Evolutionary conservation across 2,329 filamentous ascomycete genomes (phyloP), one percentile per base, ranked within the genome.

Genomic region (Coleophoma cylindrospora): DNA sequence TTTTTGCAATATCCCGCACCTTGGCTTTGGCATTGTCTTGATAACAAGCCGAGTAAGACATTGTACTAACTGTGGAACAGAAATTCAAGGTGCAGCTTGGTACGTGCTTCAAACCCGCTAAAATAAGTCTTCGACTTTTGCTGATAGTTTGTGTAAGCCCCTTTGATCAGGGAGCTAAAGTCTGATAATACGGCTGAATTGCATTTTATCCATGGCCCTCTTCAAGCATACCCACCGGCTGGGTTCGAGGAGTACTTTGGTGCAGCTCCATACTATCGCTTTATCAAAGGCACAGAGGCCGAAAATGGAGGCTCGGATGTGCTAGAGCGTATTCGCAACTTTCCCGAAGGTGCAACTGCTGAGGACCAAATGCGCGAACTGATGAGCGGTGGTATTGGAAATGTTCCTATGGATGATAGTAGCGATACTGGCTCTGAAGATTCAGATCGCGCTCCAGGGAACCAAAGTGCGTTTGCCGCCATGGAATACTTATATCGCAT

Each of bases 201-300:
- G 52, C 70, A 74, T 56, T 81, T 77, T 64, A 72, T 76, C 49
- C 67, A 80, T 45, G 78, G 76, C 3, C 72, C 72, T 14, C 73
- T 75, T 57, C 67, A 71, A 41, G 75, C 74, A 2, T 65, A 67
- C 1, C 77, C 78, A 4, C 78, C 78, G 0, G 62, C 71, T 15
- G 77, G 77, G 0, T 82, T 79, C 50, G 76, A 78, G 50, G 71
- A 77, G 43, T 82, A 77, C 62, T 82, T 81, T 60, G 79, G 79
- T 13, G 68, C 70, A 5, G 74, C 74, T 0, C 79, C 78, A 8
- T 74, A 79, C 55, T 80, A 72, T 62, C 74, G 78, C 32, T 80
- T 80, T 63, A 77, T 81, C 51, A 72, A 77, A 54, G 70, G 72
- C 4, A 69, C 69, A 45, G 69, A 74, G 33, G 48, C 15, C 3